Evolutionary conservation across 768 basidiomycete genomes (phyloP).

Genomic region (Guyanaporus albipodus): DNA sequence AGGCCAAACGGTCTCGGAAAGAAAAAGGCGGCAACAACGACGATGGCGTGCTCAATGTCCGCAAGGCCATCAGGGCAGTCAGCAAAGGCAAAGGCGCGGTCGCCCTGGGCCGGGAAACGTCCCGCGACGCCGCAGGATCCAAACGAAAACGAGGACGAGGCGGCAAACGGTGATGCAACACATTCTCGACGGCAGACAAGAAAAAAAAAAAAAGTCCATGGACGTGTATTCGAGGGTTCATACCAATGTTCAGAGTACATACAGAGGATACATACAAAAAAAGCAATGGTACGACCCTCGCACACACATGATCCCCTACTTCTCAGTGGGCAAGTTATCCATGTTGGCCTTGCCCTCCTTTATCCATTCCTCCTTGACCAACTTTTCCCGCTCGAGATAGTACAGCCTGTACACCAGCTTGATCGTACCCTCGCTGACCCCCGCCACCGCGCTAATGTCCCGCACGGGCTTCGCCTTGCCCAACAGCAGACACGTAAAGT

Average conservation of each 20-base stretch:
- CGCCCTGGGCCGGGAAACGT: conserved; percentile 47
- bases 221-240: conserved; percentile 3
- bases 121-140: conserved; percentile 15
- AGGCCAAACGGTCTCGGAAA: conserved; percentile 49
- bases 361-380: conserved; percentile 85
- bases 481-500: conserved; percentile 83
- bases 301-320: conserved; percentile 7
- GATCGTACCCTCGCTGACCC: conserved; percentile 94
- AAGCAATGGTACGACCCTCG: conserved; percentile 11
- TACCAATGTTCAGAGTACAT: conserved; percentile 17
- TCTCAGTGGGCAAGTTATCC: conserved; percentile 26
- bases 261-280: conserved; percentile 14
- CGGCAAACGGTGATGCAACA: conserved; percentile 24
- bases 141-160: conserved; percentile 27
- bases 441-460: conserved; percentile 88
- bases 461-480: conserved; percentile 70
- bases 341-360: conserved; percentile 67
- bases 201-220: conserved; percentile 3
- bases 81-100: conserved; percentile 66
- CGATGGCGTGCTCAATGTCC: conserved; percentile 67
- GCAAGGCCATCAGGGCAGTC: conserved; percentile 81
- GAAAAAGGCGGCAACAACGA: conserved; percentile 43
- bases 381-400: conserved; percentile 64
- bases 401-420: conserved; percentile 84
- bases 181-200: too few species aligned